Evolutionary conservation across 2,329 filamentous ascomycete genomes (phyloP), one percentile per base, ranked within the genome.

Genomic region (Colletotrichum sansevieriae): DNA sequence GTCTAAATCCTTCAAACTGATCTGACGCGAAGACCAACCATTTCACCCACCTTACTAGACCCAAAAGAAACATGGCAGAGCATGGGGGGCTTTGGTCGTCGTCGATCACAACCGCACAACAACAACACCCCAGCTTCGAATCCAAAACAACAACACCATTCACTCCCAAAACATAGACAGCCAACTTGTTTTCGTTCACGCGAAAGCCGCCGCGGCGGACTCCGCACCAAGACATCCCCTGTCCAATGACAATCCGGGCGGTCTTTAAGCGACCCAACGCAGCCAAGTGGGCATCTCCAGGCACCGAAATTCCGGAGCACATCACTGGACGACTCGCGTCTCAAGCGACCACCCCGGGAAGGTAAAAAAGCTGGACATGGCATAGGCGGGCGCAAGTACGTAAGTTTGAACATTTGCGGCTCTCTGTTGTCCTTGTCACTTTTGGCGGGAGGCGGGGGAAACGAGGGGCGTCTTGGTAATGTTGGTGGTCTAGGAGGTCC

Each of bases 301-400:
- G 65, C 65, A 68, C 47, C 65, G 54, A 57, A 41, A 68, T 65
- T 68, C 62, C 47, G 63, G 18, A 56, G 18, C 43, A 59, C 47
- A 22, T 68, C 47, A 65, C 54, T 68, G 65, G 62, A 18, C 35
- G 20, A 13, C 47, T 6, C 15, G 18, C 10, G 22, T 10, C 25
- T 25, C 37, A 3, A 22, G 39, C 54, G 39, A 63, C 20, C 4
- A 46, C 15, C 12, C 33, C 18, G 8, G 25, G 9, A 2, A 9
- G 9, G 15, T n/a, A 2, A 8, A 25, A 33, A 9, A 33, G 25
- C 13, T 33, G 25, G 35, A 39, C 25, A 33, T 29, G 35, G 57
- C 33, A 39, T 13, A 55, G 58, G 33, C 63, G 63, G 63, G 63
- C 58, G 63, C 20, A 33, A 4, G 25, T 4, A 25, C 4, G 25